phyloP scores from a whole-genome alignment of 495 filamentous ascomycete genomes.

The Hypoxylon lenormandii region DNA sequence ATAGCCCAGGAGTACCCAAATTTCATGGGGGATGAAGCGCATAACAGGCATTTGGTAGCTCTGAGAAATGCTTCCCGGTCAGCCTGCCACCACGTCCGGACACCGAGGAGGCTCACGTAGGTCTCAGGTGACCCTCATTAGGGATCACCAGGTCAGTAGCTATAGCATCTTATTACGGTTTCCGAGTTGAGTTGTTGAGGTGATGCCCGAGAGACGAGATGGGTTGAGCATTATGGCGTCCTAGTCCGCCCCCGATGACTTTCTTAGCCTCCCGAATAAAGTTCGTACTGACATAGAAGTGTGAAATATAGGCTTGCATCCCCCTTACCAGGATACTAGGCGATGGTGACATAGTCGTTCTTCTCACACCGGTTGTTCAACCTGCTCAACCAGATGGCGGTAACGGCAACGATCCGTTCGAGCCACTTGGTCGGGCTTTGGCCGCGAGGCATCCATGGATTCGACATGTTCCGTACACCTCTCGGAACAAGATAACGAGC shows the following conservation, averaged over 20 bases:
- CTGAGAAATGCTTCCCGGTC: slow-evolving; percentile 47
- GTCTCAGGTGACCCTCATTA: slow-evolving; percentile 47
- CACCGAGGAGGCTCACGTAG: slow-evolving; percentile 48
- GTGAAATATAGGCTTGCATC: slow-evolving; percentile 52
- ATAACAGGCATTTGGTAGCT: slow-evolving; percentile 38
- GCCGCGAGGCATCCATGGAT: slow-evolving; percentile 66
- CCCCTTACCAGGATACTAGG: slow-evolving; percentile 57
- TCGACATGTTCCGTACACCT: slow-evolving; percentile 71
- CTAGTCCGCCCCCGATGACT: slow-evolving; percentile 10
- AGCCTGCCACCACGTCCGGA: slow-evolving; percentile 42
- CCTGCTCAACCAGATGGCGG: slow-evolving; percentile 54
- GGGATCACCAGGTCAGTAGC: slow-evolving; percentile 44
- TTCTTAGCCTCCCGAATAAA: slow-evolving; percentile 4
- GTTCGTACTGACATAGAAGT: slow-evolving; percentile 19
- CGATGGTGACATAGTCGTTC: slow-evolving; percentile 65
- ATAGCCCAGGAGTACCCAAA: slow-evolving; percentile 41
- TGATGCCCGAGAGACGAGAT: not conserved
- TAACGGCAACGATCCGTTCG: slow-evolving; percentile 67
- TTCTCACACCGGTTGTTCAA: slow-evolving; percentile 70
- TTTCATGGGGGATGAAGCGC: slow-evolving; percentile 44
- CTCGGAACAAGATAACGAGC: slow-evolving; percentile 67
- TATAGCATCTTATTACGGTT: slow-evolving; percentile 3
- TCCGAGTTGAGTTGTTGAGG: not conserved
- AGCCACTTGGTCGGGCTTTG: slow-evolving; percentile 68
- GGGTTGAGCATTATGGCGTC: slow-evolving; percentile 1